Evolutionary conservation across 768 basidiomycete species (phyloP).

Genomic region (Tylopilus subfusipes): DNA sequence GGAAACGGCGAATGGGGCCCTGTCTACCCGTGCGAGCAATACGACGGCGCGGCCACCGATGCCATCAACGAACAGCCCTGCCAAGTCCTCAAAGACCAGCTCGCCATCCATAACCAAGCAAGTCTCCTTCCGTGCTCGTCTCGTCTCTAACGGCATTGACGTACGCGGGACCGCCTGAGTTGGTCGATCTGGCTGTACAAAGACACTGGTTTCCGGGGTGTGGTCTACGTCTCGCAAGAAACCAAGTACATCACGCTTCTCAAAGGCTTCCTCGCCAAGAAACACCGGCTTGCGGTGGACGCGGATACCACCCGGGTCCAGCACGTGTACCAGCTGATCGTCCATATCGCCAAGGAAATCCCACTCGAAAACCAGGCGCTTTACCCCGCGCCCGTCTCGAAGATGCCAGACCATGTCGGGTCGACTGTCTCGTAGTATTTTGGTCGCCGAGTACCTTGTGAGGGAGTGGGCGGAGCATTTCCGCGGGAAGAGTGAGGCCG

Average conservation of each 20-base stretch:
- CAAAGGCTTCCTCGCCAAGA: constrained; percentile 67
- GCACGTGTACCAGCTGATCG: constrained; percentile 59
- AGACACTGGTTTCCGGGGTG: constrained; percentile 83
- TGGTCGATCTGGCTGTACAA: constrained; percentile 92
- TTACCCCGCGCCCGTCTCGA: constrained; percentile 67
- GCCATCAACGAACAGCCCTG: constrained; percentile 63
- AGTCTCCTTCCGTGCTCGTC: not conserved
- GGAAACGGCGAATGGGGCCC: constrained; percentile 87
- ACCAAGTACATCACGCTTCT: constrained; percentile 73
- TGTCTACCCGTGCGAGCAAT: constrained; percentile 65
- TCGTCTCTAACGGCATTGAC: too few relatives aligned
- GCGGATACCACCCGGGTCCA: constrained; percentile 57
- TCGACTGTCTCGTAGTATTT: constrained; percentile 60
- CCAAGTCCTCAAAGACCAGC: constrained; percentile 67
- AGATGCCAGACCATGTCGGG: constrained; percentile 49
- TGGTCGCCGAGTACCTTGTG: constrained; percentile 68
- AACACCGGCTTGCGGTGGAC: constrained; percentile 73
- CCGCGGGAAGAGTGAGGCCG: constrained; percentile 49
- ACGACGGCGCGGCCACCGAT: constrained; percentile 57
- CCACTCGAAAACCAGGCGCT: constrained; percentile 48
- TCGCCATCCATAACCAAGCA: constrained; percentile 59
- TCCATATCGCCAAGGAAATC: constrained; percentile 58
- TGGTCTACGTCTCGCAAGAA: constrained; percentile 68
- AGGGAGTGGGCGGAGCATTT: constrained; percentile 75
- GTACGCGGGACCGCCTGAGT: constrained; percentile 53